Percentiles rank a stretch among this genome's conserved stretches.
These are phyloP conservation scores for Apiospora arundinis DNA, from an alignment of 2,329 filamentous ascomycete genomes.

Conservation along the genomic window DNA sequence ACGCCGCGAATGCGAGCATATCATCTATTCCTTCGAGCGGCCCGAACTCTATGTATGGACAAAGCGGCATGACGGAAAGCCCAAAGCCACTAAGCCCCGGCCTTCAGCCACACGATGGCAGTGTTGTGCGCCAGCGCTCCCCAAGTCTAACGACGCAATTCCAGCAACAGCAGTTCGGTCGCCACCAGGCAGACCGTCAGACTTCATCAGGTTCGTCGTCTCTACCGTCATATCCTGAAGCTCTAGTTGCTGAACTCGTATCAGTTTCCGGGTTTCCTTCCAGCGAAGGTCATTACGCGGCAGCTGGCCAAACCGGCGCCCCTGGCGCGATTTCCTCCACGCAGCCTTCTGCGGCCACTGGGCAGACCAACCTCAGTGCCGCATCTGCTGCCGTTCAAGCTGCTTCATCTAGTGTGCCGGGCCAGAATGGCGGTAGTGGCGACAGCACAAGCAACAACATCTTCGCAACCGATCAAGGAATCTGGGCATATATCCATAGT, in stretches of 20 bases:
- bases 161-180: constrained; percentile 67
- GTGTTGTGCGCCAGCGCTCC: constrained; percentile 63
- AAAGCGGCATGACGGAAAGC: constrained; percentile 81
- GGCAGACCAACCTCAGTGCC: constrained; percentile 29
- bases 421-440: constrained; percentile 60
- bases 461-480: constrained; percentile 66
- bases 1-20: constrained; percentile 57
- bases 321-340: constrained; percentile 31
- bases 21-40: constrained; percentile 55
- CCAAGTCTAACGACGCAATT: constrained; percentile 71
- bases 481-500: constrained; percentile 76
- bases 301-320: constrained; percentile 30
- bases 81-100: constrained; percentile 81
- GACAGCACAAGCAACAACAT: constrained; percentile 70
- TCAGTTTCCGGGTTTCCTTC: constrained; percentile 39
- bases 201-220: constrained; percentile 59
- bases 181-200: constrained; percentile 61
- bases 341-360: constrained; percentile 34
- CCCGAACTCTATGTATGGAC: constrained; percentile 69
- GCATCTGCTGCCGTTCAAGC: constrained; percentile 19
- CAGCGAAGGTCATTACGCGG: constrained; percentile 39
- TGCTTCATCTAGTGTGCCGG: constrained; percentile 55
- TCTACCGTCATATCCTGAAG: constrained; percentile 36
- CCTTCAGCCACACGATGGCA: constrained; percentile 58
- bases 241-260: constrained; percentile 35